Conservation (phyloP, 1,139 yeast species). For the Scheffersomyces segobiensis region DNA sequence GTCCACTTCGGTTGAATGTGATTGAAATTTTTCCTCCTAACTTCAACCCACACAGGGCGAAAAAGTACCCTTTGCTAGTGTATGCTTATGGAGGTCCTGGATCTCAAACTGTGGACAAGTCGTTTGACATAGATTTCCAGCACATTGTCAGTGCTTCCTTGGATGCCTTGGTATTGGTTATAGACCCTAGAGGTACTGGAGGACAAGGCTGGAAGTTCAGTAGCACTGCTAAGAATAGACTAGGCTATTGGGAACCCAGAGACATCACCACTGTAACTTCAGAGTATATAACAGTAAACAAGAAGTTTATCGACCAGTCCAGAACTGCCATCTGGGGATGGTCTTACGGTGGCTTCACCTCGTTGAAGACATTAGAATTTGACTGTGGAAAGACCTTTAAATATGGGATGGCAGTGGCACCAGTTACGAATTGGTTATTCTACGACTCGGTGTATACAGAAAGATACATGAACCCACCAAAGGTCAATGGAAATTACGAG, state of each 20-base stretch:
- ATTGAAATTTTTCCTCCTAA: slow-evolving; percentile 75
- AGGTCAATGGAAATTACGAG: slow-evolving; percentile 50
- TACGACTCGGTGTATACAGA: slow-evolving; percentile 89
- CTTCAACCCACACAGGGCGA: slow-evolving; percentile 47
- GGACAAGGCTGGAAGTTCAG: slow-evolving; percentile 80
- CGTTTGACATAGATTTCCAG: slow-evolving; percentile 62
- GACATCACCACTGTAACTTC: slow-evolving; percentile 73
- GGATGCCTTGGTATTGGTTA: slow-evolving; percentile 73
- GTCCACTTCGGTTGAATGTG: slow-evolving; percentile 56
- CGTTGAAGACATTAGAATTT: slow-evolving; percentile 71
- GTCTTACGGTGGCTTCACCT: slow-evolving; percentile 85
- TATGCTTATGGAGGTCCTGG: slow-evolving; percentile 96
- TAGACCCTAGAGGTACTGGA: slow-evolving; percentile 96
- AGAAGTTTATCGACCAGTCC: slow-evolving; percentile 55
- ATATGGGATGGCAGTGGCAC: slow-evolving; percentile 87
- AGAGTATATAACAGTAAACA: slow-evolving; percentile 53
- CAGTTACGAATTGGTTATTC: slow-evolving; percentile 79
- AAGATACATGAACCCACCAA: slow-evolving; percentile 78
- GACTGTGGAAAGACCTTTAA: slow-evolving; percentile 69
- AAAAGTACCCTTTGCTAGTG: slow-evolving; percentile 77
- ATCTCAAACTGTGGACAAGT: slow-evolving; percentile 65
- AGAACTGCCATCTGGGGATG: slow-evolving; percentile 95
- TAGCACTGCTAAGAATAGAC: slow-evolving; percentile 62
- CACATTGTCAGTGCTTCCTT: slow-evolving; percentile 67
- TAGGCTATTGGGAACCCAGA: slow-evolving; percentile 87